These are phyloP conservation scores for Prunella vulgaris DNA, from an alignment of 257 asterid genomes.

Conservation along the genomic window DNA sequence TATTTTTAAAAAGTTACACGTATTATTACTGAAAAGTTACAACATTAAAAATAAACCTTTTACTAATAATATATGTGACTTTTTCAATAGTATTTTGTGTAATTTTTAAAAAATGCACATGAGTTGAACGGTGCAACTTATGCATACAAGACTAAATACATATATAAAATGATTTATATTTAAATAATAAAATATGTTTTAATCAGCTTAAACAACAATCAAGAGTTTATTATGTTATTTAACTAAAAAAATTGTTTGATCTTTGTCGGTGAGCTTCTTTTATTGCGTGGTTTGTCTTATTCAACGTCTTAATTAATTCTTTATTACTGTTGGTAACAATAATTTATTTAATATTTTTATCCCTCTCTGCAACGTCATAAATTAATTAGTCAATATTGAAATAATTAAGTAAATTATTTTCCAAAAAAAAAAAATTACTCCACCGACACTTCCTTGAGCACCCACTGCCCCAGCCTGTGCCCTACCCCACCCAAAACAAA, in stretches of 20 bases:
- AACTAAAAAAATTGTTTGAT: neutral
- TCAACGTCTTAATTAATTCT: neutral
- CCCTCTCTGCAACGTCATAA: neutral
- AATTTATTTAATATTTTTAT: neutral
- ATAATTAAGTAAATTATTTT: neutral
- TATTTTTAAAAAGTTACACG: no score
- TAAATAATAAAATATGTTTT: neutral
- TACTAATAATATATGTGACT: no score
- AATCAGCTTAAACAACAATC: neutral
- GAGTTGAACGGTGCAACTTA: no score
- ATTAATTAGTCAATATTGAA: neutral
- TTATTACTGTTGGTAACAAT: neutral
- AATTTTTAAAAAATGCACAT: no score
- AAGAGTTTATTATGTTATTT: neutral
- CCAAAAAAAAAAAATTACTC: neutral
- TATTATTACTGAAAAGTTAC: no score
- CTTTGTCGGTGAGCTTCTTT: slow-evolving; percentile 16
- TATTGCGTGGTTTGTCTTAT: neutral
- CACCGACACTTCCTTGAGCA: slow-evolving; percentile 26
- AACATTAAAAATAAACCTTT: no score
- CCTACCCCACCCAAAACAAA: neutral
- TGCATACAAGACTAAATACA: no score
- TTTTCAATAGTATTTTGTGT: no score
- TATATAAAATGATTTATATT: no score
- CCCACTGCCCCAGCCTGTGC: slow-evolving; percentile 21